Conservation (phyloP, 2,329 filamentous ascomycete genomes). For the Hypoxylon sp. region DNA sequence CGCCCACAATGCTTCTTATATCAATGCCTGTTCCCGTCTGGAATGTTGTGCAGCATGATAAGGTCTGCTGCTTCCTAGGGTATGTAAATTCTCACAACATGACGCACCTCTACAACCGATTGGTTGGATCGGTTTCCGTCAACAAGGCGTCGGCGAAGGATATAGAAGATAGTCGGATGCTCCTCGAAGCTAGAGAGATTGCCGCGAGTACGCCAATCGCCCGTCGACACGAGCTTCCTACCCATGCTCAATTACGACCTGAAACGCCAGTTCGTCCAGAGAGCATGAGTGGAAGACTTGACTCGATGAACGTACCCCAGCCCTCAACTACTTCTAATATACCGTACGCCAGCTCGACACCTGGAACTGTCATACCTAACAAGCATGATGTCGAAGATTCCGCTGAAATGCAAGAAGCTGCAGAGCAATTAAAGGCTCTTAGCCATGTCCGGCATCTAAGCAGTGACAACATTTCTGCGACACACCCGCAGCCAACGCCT, state of each 20-base stretch:
- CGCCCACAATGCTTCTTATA: conserved; percentile 75
- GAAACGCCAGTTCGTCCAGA: conserved; percentile 54
- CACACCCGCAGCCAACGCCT: conserved; percentile 46
- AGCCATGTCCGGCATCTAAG: conserved; percentile 73
- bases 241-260: conserved; percentile 47
- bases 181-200: conserved; percentile 67
- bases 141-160: conserved; percentile 65
- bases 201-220: conserved; percentile 57
- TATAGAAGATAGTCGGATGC: conserved; percentile 70
- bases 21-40: conserved; percentile 76
- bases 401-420: conserved; percentile 78
- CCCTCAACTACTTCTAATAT: conserved; percentile 44
- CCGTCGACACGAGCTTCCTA: conserved; percentile 50
- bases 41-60: conserved; percentile 75
- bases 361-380: conserved; percentile 53
- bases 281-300: conserved; percentile 43
- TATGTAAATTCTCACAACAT: conserved; percentile 78
- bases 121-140: conserved; percentile 65
- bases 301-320: conserved; percentile 49
- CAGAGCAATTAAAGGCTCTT: conserved; percentile 75
- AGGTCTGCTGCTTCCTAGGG: conserved; percentile 76
- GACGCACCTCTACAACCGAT: conserved; percentile 73
- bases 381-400: conserved; percentile 72
- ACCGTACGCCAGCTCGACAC: conserved; percentile 48
- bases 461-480: conserved; percentile 57